phyloP scores from a whole-genome alignment of 1,139 yeast genomes.

The Scheffersomyces segobiensis region DNA sequence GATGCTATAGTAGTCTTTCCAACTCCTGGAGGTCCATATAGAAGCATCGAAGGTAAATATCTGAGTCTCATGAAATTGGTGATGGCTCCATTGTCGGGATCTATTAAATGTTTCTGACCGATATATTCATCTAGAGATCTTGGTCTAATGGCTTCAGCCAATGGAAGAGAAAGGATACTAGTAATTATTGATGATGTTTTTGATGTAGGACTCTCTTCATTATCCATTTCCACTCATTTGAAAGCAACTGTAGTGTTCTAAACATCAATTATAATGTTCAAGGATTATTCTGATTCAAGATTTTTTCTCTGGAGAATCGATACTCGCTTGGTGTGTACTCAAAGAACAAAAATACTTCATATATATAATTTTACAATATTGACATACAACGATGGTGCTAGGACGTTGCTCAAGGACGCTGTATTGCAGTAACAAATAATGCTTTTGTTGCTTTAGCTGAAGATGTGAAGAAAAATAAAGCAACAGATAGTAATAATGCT shows the following conservation, averaged over 20 bases:
- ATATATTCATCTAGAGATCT: conserved; percentile 24
- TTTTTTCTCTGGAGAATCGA: background rate
- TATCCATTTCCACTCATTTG: background rate
- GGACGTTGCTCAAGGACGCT: background rate
- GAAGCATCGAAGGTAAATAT: conserved; percentile 45
- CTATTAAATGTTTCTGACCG: conserved; percentile 41
- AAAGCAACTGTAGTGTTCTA: background rate
- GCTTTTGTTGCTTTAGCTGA: background rate
- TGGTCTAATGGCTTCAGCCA: conserved; percentile 32
- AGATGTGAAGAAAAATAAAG: background rate
- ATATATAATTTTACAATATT: background rate
- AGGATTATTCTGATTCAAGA: background rate
- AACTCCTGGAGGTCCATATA: conserved; percentile 48
- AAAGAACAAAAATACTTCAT: background rate
- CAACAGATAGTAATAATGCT: background rate
- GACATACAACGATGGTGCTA: background rate
- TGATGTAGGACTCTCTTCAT: background rate
- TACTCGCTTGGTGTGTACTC: background rate
- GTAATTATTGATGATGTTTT: background rate
- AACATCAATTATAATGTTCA: background rate
- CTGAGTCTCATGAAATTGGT: conserved; percentile 34
- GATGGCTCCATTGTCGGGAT: conserved; percentile 29
- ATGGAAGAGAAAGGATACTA: conserved; percentile 11
- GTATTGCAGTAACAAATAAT: background rate
- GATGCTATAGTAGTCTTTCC: conserved; percentile 49